Conservation (phyloP, 495 filamentous ascomycete species). For the Staphylotrichum longicolle region DNA sequence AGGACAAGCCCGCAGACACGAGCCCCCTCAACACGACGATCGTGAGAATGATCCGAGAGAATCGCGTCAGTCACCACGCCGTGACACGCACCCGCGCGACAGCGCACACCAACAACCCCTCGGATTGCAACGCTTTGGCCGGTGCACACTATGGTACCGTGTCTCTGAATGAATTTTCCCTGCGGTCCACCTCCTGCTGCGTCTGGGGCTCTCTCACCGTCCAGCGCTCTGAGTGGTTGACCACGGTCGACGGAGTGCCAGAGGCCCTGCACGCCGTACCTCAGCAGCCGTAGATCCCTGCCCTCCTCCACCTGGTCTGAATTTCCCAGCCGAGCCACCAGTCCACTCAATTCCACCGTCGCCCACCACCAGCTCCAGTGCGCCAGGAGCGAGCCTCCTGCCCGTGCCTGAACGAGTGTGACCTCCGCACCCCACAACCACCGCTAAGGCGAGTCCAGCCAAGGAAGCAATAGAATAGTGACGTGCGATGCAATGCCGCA, state of each 20-base stretch:
- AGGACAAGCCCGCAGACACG: not conserved
- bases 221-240: slow-evolving; percentile 32
- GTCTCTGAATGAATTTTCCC: slow-evolving; percentile 33
- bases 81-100: slow-evolving; percentile 13
- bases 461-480: not conserved
- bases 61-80: slow-evolving; percentile 7
- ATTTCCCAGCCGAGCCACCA: slow-evolving; percentile 39
- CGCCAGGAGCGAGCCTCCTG: slow-evolving; percentile 21
- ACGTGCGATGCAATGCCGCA: not conserved
- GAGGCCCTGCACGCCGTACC: slow-evolving; percentile 29
- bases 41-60: slow-evolving; percentile 1
- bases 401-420: slow-evolving; percentile 29
- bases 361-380: slow-evolving; percentile 28
- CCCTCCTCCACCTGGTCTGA: slow-evolving; percentile 36
- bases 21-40: not conserved
- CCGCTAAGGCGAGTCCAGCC: not conserved
- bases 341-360: slow-evolving; percentile 34
- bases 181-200: slow-evolving; percentile 28
- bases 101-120: slow-evolving; percentile 5
- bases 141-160: slow-evolving; percentile 36
- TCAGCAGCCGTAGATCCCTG: slow-evolving; percentile 36
- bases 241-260: slow-evolving; percentile 22
- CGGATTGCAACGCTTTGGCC: slow-evolving; percentile 28
- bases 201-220: slow-evolving; percentile 29
- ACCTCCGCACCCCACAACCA: slow-evolving; percentile 25